Base-by-base conservation (phyloP, 2,329 filamentous ascomycete genomes). In the Scedosporium apiospermum region DNA sequence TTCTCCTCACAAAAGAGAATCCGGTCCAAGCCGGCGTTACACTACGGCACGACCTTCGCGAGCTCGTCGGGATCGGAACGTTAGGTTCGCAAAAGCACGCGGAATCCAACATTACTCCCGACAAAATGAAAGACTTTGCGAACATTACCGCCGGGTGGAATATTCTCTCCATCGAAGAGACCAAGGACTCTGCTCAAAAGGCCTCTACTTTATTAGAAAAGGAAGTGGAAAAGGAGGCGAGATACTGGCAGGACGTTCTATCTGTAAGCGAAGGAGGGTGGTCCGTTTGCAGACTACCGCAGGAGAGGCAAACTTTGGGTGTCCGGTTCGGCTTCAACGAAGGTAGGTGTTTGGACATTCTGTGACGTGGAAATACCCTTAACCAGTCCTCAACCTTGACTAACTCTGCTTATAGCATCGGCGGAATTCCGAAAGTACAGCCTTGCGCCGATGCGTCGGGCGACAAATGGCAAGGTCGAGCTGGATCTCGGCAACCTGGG, bases 251-350 rank as follows among this genome's bases (percentile, higher is more conserved):
- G 62, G 88, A 96, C 68, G 83, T 98, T 2, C 77, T 96, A 57
- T 84, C 86, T 9, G 86, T 98, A 55, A 91, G 88, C 66, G 85
- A 91, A 67, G 88, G 87, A 62, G 92, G 93, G 4, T 99, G 95
- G 93, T 88, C 89, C 21, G 78, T 98, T 18, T 93, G 88, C 67
- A 84, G 89, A 58, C 78, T 95, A 49, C 91, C 91, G 0, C 80
- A 86, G 6, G 87, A 93, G 67, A 80, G 81, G 59, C 85, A 90
- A 67, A 87, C 86, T 0, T 80, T 98, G 59, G 92, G 89, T 21
- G 93, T 98, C 42, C 87, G 90, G 66, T 97, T 93, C 74, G 95
- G 93, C 6, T 96, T 96, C 70, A 82, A 88, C 12, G 93, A 97
- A 77, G 83, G 82, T 83, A 73, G 62, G 75, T 67, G 16, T 16